A percentile compares a stretch with the other conserved stretches of the same genome.
These are phyloP conservation scores for Waltergamsia citrina DNA, from an alignment of 2,329 filamentous ascomycete species.

Conservation along the genomic window DNA sequence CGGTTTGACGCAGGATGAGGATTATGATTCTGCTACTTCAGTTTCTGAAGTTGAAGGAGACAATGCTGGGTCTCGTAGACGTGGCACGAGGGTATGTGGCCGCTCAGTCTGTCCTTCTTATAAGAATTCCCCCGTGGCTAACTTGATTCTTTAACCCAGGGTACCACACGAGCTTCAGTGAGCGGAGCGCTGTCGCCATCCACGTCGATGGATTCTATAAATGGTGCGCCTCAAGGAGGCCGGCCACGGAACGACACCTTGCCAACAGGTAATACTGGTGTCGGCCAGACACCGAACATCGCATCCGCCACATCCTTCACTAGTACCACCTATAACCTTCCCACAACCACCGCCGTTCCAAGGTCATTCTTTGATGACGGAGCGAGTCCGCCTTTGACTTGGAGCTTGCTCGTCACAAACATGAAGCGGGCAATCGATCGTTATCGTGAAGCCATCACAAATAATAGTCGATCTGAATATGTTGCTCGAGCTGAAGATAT, in stretches of 20 bases:
- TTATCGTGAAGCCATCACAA: constrained; percentile 83
- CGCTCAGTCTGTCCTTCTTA: neutral
- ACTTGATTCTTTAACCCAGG: neutral
- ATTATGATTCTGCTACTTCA: constrained; percentile 79
- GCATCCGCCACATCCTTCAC: constrained; percentile 55
- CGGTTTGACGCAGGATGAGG: constrained; percentile 73
- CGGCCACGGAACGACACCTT: constrained; percentile 48
- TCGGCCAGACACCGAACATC: constrained; percentile 39
- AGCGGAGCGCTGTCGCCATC: constrained; percentile 71
- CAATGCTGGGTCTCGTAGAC: neutral
- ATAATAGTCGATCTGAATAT: constrained; percentile 77
- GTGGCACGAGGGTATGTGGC: constrained; percentile 2
- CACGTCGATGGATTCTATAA: constrained; percentile 86
- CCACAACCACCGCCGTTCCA: constrained; percentile 53
- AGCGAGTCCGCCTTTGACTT: constrained; percentile 71
- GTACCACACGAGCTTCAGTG: constrained; percentile 49
- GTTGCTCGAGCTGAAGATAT: constrained; percentile 95
- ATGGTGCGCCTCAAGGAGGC: constrained; percentile 51
- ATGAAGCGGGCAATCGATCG: constrained; percentile 87
- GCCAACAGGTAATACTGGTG: constrained; percentile 23
- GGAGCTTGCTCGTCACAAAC: constrained; percentile 82
- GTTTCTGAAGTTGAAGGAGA: constrained; percentile 78
- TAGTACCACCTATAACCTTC: constrained; percentile 45
- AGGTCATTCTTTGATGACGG: constrained; percentile 87
- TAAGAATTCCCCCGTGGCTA: too few species aligned